Evolutionary conservation across 495 filamentous ascomycete species (phyloP), one percentile per base, ranked within the genome.

Genomic region (Talaromyces nanjingensis): DNA sequence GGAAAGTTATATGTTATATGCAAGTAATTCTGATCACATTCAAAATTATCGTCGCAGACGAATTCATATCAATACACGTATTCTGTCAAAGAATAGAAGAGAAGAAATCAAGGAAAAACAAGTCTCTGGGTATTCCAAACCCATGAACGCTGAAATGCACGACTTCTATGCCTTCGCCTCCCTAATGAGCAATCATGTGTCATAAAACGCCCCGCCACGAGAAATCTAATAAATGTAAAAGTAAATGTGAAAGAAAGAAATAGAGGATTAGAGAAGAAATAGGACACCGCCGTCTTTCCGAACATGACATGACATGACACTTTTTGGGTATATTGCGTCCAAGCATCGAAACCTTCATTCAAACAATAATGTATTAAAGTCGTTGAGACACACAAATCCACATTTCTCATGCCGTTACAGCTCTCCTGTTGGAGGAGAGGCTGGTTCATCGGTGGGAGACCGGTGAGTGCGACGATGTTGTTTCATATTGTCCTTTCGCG

Each of bases 401-500:
- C 37, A 3, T 20, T 20, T 7, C 14, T 49, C 18, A 14, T 27
- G 4, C 56, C 20, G 9, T 59, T 33, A 33, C 14, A 20, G 8
- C 56, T 59, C 56, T 18, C 31, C n/a, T 18, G 60, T 31, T 22
- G 20, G 8, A 18, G 60, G 60, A 31, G 60, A 62, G 24, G 45
- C n/a, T 14, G 39, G 45, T 31, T 78, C 77, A 11, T 79, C 72
- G 0, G 74, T 76, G 57, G 76, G 73, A 0, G 73, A 75, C 37
- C 76, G 74, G 73, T 98, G 93, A 1, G 94, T 98, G 57, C 93
- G 86, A 60, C 91, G 87, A 70, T 98, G 93, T 69, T 98, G 93
- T 80, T 97, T 97, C 91, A 97, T 97, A 76, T 98, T 98, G 77
- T 98, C 93, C 70, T 94, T 92, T 53, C 93, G 87, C 5, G 94